phyloP scores from a whole-genome alignment of 2,329 filamentous ascomycete species.

The Xylaria sp. region DNA sequence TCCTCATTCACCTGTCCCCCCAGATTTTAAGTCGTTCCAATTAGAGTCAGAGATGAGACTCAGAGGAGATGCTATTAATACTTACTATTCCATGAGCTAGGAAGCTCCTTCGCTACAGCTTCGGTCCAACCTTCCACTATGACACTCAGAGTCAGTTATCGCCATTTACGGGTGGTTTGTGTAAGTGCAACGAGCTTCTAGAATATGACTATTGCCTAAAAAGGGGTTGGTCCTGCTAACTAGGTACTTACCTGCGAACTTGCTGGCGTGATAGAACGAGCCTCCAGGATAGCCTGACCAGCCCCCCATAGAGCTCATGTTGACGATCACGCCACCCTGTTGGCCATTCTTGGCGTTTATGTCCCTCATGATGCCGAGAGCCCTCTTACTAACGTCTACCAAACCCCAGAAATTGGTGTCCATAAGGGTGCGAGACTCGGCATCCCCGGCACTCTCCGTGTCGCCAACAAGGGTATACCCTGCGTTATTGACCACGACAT shows the following conservation, averaged over 20 bases:
- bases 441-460: slow-evolving; percentile 48
- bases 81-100: slow-evolving; percentile 55
- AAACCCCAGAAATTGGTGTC: slow-evolving; percentile 59
- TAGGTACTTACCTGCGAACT: slow-evolving; percentile 62
- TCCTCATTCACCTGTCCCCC: not conserved
- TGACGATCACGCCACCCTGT: slow-evolving; percentile 62
- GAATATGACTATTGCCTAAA: not conserved
- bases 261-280: slow-evolving; percentile 55
- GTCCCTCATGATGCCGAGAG: slow-evolving; percentile 53
- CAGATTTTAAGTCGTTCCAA: not conserved
- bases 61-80: not conserved
- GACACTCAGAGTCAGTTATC: not conserved
- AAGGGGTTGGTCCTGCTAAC: slow-evolving; percentile 37
- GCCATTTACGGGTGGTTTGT: not conserved
- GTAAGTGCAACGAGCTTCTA: not conserved
- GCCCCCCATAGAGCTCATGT: slow-evolving; percentile 65
- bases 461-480: slow-evolving; percentile 47
- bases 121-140: slow-evolving; percentile 59
- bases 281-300: slow-evolving; percentile 50
- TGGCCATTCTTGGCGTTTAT: slow-evolving; percentile 43
- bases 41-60: too few relatives aligned
- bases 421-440: slow-evolving; percentile 50
- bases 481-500: slow-evolving; percentile 51
- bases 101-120: slow-evolving; percentile 56
- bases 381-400: slow-evolving; percentile 52